Evolutionary conservation across 495 filamentous ascomycete genomes (phyloP), one percentile per base, ranked within the genome.

Genomic region (Aspergillus panamensis): DNA sequence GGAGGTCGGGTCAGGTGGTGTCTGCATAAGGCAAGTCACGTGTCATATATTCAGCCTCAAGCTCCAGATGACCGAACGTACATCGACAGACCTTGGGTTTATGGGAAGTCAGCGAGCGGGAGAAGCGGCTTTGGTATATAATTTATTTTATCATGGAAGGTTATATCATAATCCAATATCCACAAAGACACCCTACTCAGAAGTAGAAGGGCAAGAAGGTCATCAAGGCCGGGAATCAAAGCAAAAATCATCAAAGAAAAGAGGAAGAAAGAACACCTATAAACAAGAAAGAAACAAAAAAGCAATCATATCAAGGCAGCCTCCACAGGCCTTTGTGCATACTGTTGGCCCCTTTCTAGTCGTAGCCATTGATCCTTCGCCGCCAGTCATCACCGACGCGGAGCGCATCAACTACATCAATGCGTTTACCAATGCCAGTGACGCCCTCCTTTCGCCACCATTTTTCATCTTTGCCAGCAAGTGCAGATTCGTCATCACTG

Each of bases 401-500:
- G 58, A 85, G 72, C 29, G 83, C 86, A 66, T 96, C 92, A 3
- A 96, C 88, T 12, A 96, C 85, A 39, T 95, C 87, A 21, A 96
- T 84, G 2, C 89, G 89, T 68, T 93, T 86, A 3, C 92, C 92
- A 45, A 91, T 77, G 10, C 92, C 92, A 19, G 93, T 92, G 33
- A 86, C 82, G 30, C 88, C 87, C 64, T 88, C 84, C 49, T 81
- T 80, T 64, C 93, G 84, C 89, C 90, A 97, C 92, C 92, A 97
- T 49, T 79, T 79, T 51, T 83, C 81, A 29, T 68, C 65, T 53
- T 81, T 79, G 30, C 83, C 80, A 30, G 78, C 78, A 51, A 84
- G 80, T 1, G 77, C 69, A 0, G 73, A 77, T 68, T 96, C 92
- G 32, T 92, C 92, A 57, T 96, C 91, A 58, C 90, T 96, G 68